Base-by-base conservation (phyloP, 208 protist genomes). In the Trypanosoma avium region DNA sequence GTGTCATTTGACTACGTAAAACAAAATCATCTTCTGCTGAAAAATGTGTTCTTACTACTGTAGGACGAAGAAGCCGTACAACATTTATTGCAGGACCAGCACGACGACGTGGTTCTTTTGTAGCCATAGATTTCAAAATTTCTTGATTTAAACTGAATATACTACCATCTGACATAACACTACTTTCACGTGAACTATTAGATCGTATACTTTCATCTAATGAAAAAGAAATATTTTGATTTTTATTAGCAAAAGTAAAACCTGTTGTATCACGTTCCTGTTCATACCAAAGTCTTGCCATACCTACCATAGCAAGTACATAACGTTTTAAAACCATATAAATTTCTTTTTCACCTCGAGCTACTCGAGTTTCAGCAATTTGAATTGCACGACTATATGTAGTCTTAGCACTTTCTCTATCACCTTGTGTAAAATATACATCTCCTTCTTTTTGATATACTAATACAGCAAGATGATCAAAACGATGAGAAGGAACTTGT, bases 241-340 rank as follows among this genome's bases (percentile, higher is more conserved):
- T 54, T 45, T 68, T 73, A 15, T 61, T 67, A 7, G 60, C 71
- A 62, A 91, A 86, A 36, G 61, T 67, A 58, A 92, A 92, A 27
- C 88, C 84, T 27, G 77, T 76, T 9, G 77, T 79, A 9, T 94
- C 73, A 29, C 79, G 77, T 70, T 91, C 84, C 73, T 91, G 77
- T 50, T 87, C 62, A 62, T 90, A 92, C 85, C 88, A 94, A 46
- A 94, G 76, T 38, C 81, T 73, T 7, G 88, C 74, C 64, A 92
- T 67, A 22, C 85, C 88, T 13, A 94, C 76, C 85, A 94, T 92
- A 33, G 85, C 68, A 40, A 86, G 63, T 13, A 92, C 84, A 59
- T 94, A 94, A 30, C 84, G 77, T 64, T 91, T 88, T 24, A 94
- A 73, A n/a, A 90, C 77, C 72, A 87, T 84, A 65, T 92, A 92